phyloP scores from a whole-genome alignment of 805 yeast genomes.

The Tetrapisispora taiwanensis region DNA sequence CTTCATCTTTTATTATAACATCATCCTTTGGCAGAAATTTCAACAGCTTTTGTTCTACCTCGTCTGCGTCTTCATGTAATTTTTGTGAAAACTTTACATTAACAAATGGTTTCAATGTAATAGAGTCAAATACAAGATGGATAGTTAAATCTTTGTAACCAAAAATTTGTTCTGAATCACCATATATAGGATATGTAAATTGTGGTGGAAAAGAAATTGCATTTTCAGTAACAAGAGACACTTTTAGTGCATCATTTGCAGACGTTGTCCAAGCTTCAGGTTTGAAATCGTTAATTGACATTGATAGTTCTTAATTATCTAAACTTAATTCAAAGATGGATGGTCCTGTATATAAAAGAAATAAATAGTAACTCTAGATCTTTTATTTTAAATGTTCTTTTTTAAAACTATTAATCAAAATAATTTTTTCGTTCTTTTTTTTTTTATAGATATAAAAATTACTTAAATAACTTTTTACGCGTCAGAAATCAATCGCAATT shows the following conservation, averaged over 20 bases:
- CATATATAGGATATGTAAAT: conserved; percentile 89
- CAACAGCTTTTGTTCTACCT: conserved; percentile 45
- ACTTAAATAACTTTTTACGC: no score
- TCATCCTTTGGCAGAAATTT: conserved; percentile 50
- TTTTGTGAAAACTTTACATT: conserved; percentile 47
- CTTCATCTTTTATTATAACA: conserved; percentile 54
- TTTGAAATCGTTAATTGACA: conserved; percentile 30
- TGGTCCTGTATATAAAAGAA: no score
- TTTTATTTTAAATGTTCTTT: no score
- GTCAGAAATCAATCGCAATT: no score
- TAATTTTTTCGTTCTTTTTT: no score
- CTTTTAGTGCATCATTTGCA: conserved; percentile 55
- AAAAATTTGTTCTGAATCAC: conserved; percentile 79
- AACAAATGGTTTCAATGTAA: conserved; percentile 63
- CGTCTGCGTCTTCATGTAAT: conserved; percentile 44
- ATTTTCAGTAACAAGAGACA: conserved; percentile 49
- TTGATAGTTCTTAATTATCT: conserved; percentile 23
- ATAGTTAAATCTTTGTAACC: conserved; percentile 70
- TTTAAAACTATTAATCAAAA: no score
- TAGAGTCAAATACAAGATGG: conserved; percentile 60
- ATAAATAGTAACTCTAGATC: no score
- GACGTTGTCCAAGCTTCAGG: conserved; percentile 71
- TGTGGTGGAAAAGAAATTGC: conserved; percentile 60
- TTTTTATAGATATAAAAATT: no score
- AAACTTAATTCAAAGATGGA: no score